phyloP scores from a whole-genome alignment of 1,284 basidiomycete species.

The Cryptococcus maquisensis region DNA sequence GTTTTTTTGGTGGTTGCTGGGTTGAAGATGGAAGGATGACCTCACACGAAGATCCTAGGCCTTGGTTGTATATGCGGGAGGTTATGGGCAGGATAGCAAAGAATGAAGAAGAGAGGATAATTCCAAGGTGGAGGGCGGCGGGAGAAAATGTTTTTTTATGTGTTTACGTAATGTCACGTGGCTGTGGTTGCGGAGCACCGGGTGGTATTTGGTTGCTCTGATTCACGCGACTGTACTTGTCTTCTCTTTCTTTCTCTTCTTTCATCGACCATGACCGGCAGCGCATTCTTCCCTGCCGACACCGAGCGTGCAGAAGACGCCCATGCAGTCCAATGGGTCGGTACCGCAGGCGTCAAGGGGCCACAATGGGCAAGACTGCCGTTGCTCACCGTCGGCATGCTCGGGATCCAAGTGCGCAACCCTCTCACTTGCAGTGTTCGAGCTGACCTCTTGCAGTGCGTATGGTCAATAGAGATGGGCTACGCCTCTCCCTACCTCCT shows the following conservation, averaged over 20 bases:
- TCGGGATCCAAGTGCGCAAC: constrained; percentile 65
- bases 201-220: no score
- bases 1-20: constrained; percentile 2
- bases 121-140: constrained; percentile 3
- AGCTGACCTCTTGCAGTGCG: constrained; percentile 34
- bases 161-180: not conserved
- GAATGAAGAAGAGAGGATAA: not conserved
- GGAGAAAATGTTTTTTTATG: not conserved
- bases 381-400: constrained; percentile 66
- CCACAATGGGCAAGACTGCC: constrained; percentile 64
- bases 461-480: constrained; percentile 90
- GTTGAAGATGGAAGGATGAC: constrained; percentile 8
- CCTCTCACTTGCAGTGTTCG: not conserved
- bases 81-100: constrained; percentile 1
- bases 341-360: constrained; percentile 58
- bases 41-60: constrained; percentile 28
- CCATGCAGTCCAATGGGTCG: constrained; percentile 54
- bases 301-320: constrained; percentile 25
- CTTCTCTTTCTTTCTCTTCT: not conserved
- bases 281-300: constrained; percentile 27
- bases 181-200: not conserved
- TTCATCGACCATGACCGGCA: constrained; percentile 30
- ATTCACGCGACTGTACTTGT: not conserved
- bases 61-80: constrained; percentile 4
- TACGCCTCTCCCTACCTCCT: constrained; percentile 92